Percentiles rank a stretch among this genome's conserved stretches.
phyloP scores from a whole-genome alignment of 495 filamentous ascomycete genomes.

The Xylaria intraflava region DNA sequence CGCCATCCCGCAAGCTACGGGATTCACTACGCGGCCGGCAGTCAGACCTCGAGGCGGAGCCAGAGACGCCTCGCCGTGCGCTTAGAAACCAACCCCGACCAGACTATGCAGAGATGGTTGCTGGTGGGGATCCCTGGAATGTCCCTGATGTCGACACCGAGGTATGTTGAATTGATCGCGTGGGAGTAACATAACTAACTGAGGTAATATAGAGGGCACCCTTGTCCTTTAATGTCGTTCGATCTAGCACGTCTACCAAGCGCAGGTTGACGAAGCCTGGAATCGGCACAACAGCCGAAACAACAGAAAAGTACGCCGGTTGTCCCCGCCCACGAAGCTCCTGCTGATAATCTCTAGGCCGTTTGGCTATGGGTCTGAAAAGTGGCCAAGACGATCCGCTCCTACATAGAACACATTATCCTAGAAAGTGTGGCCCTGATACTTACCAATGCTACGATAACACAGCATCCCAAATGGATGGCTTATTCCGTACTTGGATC shows the following conservation, averaged over 20 bases:
- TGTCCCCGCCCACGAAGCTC: not conserved
- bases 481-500: not conserved
- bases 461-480: not conserved
- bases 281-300: not conserved
- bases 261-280: slow-evolving; percentile 5
- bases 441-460: not conserved
- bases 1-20: not conserved
- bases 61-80: slow-evolving; percentile 21
- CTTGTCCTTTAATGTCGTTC: not conserved
- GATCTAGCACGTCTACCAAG: not conserved
- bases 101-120: slow-evolving; percentile 27
- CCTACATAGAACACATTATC: not conserved
- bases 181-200: not conserved
- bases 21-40: slow-evolving; percentile 3
- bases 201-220: not conserved
- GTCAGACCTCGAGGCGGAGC: slow-evolving; percentile 13
- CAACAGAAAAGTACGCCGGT: not conserved
- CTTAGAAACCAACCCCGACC: slow-evolving; percentile 18
- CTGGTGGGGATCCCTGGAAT: slow-evolving; percentile 25
- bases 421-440: too few relatives aligned
- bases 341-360: slow-evolving; percentile 16
- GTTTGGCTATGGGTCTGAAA: slow-evolving; percentile 26
- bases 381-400: slow-evolving; percentile 26
- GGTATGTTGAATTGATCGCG: slow-evolving; percentile 2
- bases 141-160: slow-evolving; percentile 18